These are phyloP conservation scores for Penicillium sp. DNA, from an alignment of 2,329 filamentous ascomycete genomes.

Conservation along the genomic window DNA sequence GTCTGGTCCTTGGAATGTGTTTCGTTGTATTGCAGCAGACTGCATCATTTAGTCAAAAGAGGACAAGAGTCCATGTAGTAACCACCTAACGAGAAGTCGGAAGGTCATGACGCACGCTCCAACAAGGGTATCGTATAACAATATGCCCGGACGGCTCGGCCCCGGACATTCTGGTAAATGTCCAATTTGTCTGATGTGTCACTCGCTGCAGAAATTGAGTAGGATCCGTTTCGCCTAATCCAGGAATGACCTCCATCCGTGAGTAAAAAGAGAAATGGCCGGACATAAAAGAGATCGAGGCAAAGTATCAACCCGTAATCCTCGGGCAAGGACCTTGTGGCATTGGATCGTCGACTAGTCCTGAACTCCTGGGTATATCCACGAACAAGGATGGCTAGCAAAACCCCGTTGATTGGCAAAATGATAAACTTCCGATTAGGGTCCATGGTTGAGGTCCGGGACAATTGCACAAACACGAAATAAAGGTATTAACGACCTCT, in stretches of 20 bases:
- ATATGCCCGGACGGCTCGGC: not conserved
- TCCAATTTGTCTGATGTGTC: not conserved
- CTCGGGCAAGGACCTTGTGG: not conserved
- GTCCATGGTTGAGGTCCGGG: not conserved
- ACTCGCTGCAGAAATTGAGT: not conserved
- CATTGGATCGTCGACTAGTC: not conserved
- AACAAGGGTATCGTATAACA: not conserved
- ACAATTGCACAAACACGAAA: not conserved
- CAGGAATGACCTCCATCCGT: not conserved
- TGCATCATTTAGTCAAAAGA: not conserved
- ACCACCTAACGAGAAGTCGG: not conserved
- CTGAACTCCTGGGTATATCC: not conserved
- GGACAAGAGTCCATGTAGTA: not conserved
- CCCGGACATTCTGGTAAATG: not conserved
- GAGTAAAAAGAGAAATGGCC: not conserved
- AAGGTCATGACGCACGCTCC: too few species aligned
- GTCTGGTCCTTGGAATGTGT: constrained; percentile 2
- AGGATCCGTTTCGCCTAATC: not conserved
- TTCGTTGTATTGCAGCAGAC: not conserved
- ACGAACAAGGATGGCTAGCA: not conserved
- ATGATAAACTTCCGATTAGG: not conserved
- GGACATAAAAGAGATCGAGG: not conserved
- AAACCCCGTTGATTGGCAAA: not conserved
- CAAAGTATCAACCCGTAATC: not conserved
- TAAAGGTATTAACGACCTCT: constrained; percentile 24